phyloP scores from a whole-genome alignment of 441 rosid genomes.

The Lepidium campestre region DNA sequence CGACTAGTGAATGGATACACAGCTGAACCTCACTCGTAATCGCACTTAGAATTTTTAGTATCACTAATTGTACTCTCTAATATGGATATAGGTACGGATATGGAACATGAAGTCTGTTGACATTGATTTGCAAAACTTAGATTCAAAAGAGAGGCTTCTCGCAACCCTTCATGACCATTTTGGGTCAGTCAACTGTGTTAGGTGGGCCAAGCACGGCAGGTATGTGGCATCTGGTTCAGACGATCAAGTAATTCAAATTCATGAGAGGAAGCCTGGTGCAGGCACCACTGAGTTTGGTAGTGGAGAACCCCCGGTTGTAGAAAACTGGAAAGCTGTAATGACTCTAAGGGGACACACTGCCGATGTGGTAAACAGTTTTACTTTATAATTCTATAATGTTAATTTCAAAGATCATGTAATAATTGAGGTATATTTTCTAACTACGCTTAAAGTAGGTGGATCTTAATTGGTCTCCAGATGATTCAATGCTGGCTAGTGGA shows the following conservation, averaged over 20 bases:
- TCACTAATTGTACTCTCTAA: background rate
- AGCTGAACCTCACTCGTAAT: background rate
- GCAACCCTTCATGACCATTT: conserved; percentile 97
- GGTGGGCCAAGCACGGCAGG: conserved; percentile 97
- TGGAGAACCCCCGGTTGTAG: conserved; percentile 95
- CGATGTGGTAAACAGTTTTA: conserved; percentile 77
- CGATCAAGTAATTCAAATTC: conserved; percentile 85
- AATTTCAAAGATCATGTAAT: conserved; percentile 25
- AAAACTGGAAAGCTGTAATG: conserved; percentile 97
- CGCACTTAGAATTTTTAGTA: background rate
- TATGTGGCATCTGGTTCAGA: conserved; percentile 94
- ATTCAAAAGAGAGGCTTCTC: conserved; percentile 70
- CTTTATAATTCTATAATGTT: background rate
- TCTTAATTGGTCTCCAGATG: conserved; percentile 99
- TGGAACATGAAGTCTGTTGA: conserved; percentile 90
- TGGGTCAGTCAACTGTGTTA: conserved; percentile 96
- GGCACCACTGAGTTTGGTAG: conserved; percentile 97
- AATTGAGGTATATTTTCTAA: conserved; percentile 35
- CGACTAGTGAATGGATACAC: background rate
- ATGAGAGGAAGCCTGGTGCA: conserved; percentile 96
- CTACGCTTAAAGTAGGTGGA: conserved; percentile 95
- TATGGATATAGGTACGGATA: conserved; percentile 64
- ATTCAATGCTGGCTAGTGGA: conserved; percentile 86
- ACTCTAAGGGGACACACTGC: conserved; percentile 97
- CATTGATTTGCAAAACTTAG: conserved; percentile 52